Evolutionary conservation across 306 rosid species (phyloP), one percentile per base, ranked within the genome.

Genomic region (Gillenia trifoliata): DNA sequence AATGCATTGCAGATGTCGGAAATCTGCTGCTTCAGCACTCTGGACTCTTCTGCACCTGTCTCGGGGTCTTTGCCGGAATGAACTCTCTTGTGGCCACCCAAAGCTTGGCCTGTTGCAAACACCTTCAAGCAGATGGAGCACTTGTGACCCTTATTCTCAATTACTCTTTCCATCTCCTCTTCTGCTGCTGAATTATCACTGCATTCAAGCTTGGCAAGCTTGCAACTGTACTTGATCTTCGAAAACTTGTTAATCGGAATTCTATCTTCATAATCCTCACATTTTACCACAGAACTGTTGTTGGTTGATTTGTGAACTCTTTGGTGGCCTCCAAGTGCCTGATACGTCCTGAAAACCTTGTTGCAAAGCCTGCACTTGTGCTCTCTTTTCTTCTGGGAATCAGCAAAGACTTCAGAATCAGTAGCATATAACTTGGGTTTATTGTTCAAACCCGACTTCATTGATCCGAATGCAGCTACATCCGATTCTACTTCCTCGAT

Each of bases 71-170:
- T 86, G 8, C 65, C 43, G 30, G 31, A 30, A 79, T 86, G 88
- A 81, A 76, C 76, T 64, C 86, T 79, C 86, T 83, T 84, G 60
- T 86, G 90, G 31, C 90, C 90, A 25, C 90, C 90, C 77, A 86
- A 74, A 61, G 88, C 90, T 72, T 81, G 84, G 59, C 86, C 86
- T 52, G 90, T 81, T 59, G 83, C 70, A 57, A 83, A 86, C 36
- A 84, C 83, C 84, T 84, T 86, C n/a, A 79, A 79, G 78, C 90
- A 86, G 20, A 81, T 56, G 40, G 57, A 52, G 68, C 90, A 83
- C 26, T 67, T 59, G 73, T 84, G 62, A 57, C 47, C 73, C 45
- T 77, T 77, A 17, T 38, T 77, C 72, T 80, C 84, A 11, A 73
- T 73, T 13, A 19, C 70, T 54, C 45, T 68, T 16, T 33, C 70